Percentiles rank a stretch among this genome's conserved stretches.
Conservation (phyloP, 2,329 filamentous ascomycete species). For the Fragosphaeria purpurea region DNA sequence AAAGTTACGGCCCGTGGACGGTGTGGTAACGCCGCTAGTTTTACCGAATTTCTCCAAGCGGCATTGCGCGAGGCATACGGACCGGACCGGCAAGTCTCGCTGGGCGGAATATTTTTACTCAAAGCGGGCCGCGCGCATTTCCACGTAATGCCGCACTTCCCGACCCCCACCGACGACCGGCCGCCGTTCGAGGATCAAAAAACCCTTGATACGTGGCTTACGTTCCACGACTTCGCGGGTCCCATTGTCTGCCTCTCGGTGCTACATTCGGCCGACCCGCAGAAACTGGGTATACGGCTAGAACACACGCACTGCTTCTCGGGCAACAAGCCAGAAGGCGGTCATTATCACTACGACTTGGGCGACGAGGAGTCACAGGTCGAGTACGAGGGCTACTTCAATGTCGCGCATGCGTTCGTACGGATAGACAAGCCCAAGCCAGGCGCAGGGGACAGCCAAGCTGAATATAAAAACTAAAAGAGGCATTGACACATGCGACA, state of each 20-base stretch:
- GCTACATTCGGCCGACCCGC: constrained; percentile 30
- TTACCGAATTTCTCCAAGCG: constrained; percentile 24
- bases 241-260: constrained; percentile 31
- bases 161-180: constrained; percentile 16
- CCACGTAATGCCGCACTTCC: constrained; percentile 37
- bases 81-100: constrained; percentile 20
- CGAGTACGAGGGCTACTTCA: constrained; percentile 37
- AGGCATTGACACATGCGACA: too few relatives aligned
- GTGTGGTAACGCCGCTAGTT: constrained; percentile 19
- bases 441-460: too few relatives aligned
- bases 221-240: constrained; percentile 25
- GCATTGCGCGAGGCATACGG: constrained; percentile 23
- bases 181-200: constrained; percentile 20
- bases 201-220: constrained; percentile 28
- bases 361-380: constrained; percentile 15
- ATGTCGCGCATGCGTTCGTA: constrained; percentile 29
- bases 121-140: constrained; percentile 25
- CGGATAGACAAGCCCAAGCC: constrained; percentile 11
- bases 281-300: constrained; percentile 28
- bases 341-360: constrained; percentile 35
- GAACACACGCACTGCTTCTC: constrained; percentile 40
- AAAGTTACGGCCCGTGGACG: constrained; percentile 25
- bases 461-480: too few relatives aligned
- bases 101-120: constrained; percentile 32
- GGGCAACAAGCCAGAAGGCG: constrained; percentile 20